Conservation (phyloP, 345 rosid species). For the Eucalyptus coolabah region DNA sequence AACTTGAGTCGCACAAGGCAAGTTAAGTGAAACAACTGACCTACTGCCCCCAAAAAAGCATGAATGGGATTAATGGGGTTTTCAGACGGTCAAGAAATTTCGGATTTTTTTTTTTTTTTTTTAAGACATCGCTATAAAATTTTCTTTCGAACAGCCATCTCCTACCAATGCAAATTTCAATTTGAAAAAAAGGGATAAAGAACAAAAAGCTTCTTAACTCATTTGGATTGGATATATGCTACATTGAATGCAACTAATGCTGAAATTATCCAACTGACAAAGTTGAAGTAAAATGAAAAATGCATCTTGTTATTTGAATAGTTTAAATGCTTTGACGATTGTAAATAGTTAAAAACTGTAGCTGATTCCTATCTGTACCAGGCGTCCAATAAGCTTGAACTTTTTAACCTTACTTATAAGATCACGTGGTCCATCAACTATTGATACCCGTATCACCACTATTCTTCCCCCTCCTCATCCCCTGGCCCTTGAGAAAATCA, state of each 20-base stretch:
- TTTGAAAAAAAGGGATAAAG: not conserved
- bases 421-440: rapidly evolving
- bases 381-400: not conserved
- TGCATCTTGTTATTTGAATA: not conserved
- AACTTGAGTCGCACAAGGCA: not conserved
- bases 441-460: not conserved
- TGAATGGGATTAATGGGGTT: not conserved
- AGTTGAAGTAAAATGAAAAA: not conserved
- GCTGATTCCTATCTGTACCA: not conserved
- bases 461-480: not conserved
- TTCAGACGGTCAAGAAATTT: not conserved
- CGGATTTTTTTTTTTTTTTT: too few relatives aligned
- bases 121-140: not conserved
- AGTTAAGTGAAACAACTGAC: not conserved
- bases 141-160: not conserved
- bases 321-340: not conserved
- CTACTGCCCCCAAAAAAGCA: not conserved
- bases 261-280: not conserved
- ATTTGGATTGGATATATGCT: not conserved
- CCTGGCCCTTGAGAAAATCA: not conserved
- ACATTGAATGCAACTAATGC: not conserved
- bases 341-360: not conserved
- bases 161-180: not conserved
- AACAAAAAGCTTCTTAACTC: not conserved
- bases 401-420: not conserved